These are phyloP conservation scores for Magnaporthiopsis incrustans DNA, from an alignment of 2,329 filamentous ascomycete genomes.

Conservation along the genomic window DNA sequence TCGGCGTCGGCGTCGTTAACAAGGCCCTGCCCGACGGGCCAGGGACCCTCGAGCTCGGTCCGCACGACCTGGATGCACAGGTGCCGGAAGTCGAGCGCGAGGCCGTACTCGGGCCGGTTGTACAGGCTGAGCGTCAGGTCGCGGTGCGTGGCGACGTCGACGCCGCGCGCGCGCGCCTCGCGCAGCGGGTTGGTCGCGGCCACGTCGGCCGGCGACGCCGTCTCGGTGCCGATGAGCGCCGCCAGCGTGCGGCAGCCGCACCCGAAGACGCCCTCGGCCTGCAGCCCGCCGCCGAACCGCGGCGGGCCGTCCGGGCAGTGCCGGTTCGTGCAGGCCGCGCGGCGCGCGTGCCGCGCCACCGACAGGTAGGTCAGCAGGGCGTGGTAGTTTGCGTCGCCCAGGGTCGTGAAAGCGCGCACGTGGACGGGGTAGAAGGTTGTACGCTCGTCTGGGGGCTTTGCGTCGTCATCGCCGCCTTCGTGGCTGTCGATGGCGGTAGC, in stretches of 20 bases:
- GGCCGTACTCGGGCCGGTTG: neutral
- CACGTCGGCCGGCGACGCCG: neutral
- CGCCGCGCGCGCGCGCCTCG: neutral
- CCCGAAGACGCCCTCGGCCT: neutral
- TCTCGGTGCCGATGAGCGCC: neutral
- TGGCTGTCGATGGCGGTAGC: neutral
- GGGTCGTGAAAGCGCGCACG: conserved; percentile 11
- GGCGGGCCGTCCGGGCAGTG: neutral
- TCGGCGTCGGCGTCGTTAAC: neutral
- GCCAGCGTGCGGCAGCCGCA: neutral
- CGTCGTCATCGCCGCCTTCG: neutral
- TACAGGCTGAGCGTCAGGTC: neutral
- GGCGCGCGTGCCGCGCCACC: neutral
- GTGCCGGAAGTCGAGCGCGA: neutral
- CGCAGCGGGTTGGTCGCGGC: neutral
- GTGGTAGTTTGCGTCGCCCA: conserved; percentile 8
- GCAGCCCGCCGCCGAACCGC: neutral
- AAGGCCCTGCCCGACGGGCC: conserved; percentile 2
- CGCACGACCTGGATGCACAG: neutral
- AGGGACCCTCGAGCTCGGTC: neutral
- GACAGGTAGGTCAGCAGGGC: conserved; percentile 9
- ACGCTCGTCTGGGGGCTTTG: neutral
- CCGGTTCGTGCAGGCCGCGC: neutral
- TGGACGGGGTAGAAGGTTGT: neutral
- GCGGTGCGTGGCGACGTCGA: neutral